Evolutionary conservation across 208 protist genomes (phyloP), one percentile per base, ranked within the genome.

Genomic region (Acanthamoeba lenticulata): DNA sequence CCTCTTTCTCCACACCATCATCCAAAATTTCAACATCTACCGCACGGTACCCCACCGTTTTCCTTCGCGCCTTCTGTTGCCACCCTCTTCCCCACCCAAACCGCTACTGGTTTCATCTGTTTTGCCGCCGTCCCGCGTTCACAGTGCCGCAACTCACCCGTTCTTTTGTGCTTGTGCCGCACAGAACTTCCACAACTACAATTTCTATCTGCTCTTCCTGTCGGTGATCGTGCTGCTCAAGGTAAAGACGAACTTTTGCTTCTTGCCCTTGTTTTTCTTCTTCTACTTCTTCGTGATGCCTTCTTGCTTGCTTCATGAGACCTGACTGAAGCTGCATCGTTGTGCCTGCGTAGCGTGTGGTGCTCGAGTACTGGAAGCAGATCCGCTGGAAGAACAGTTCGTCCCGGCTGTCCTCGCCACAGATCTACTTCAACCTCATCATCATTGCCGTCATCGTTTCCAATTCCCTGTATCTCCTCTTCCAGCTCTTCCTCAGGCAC

Each of bases 21-120:
- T 91, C 17, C 85, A 91, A 34, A 91, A 91, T 69, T 91, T 91
- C 85, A 91, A 91, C 85, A 91, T 91, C 85, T 91, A 91, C 38
- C 57, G 57, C 32, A 62, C 57, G 85, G 85, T 91, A 69, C 47
- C 3, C 69, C 21, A 3, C 21, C 24, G 2, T 32, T 34, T 21
- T 19, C 6, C 38, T 7, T 86, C 69, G 21, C 15, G n/a, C n/a
- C n/a, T n/a, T n/a, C n/a, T n/a, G n/a, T n/a, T n/a, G n/a, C n/a
- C n/a, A 9, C 13, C 49, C 19, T 19, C 49, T 57, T 19, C 29
- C 38, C 29, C 13, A 42, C n/a, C 38, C 32, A 11, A 34, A 1
- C 9, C 24, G 19, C 19, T 67, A 0, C 11, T 69, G 21, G 27
- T 34, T 27, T 4, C 29, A 17, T 69, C n/a, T n/a, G 13, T n/a